Conservation (phyloP, 2,329 filamentous ascomycete genomes). For the Sphaerulina populicola region DNA sequence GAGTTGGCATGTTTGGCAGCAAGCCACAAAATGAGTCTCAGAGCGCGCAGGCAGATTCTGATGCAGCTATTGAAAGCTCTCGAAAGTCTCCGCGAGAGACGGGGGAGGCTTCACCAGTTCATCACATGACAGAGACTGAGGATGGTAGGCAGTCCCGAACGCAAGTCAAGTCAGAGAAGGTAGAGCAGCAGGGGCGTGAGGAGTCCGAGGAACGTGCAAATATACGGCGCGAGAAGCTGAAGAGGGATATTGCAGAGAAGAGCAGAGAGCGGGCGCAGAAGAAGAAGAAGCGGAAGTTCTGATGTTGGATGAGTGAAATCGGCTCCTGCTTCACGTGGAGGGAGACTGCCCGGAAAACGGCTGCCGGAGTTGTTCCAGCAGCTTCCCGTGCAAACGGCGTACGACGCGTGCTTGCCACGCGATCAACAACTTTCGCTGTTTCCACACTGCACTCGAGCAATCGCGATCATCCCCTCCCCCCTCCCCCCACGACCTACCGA, state of each 20-base stretch:
- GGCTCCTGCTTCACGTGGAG: neutral
- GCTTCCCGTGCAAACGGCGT: neutral
- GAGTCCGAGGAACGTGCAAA: slow-evolving; percentile 48
- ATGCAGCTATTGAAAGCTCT: neutral
- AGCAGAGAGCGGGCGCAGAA: slow-evolving; percentile 46
- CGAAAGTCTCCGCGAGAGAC: neutral
- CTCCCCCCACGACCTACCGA: neutral
- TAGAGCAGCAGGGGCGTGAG: slow-evolving; percentile 23
- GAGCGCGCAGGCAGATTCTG: neutral
- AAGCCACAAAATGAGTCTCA: neutral
- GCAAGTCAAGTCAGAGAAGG: neutral
- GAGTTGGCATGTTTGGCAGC: slow-evolving; percentile 5
- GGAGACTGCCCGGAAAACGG: neutral
- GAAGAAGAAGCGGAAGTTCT: slow-evolving; percentile 50
- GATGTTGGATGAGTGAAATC: slow-evolving; percentile 12
- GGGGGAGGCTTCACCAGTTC: neutral
- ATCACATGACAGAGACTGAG: neutral
- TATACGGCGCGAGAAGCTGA: slow-evolving; percentile 49
- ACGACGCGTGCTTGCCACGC: slow-evolving; percentile 6
- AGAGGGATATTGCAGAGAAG: slow-evolving; percentile 45
- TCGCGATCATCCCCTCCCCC: neutral
- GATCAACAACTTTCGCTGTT: neutral
- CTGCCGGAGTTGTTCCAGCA: neutral
- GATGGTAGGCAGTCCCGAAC: neutral
- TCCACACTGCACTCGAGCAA: slow-evolving; percentile 1